Evolutionary conservation across 805 yeast species (phyloP), one percentile per base, ranked within the genome.

Genomic region (Sugiyamaella chiloensis): DNA sequence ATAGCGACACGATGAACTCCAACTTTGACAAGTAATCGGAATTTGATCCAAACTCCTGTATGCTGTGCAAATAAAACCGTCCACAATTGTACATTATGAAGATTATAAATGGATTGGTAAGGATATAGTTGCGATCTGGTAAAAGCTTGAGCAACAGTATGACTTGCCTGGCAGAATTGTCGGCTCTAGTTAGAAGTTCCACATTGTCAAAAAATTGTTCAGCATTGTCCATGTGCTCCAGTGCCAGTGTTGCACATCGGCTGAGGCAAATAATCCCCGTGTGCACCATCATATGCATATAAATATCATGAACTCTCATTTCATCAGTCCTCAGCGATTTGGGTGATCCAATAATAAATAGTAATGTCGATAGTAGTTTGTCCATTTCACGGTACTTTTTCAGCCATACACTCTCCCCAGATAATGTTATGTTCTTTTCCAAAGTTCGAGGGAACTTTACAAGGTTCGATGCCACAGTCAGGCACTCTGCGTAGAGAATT

Each of bases 351-450:
- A 34, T 34, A 34, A 34, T 34, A 34, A 34, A 34, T 34, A n/a
- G 37, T 34, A 34, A 19, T 5, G 37, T 34, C 12, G 37, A 34
- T 11, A 34, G 37, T 21, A 34, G 14, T 7, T 34, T 34, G 37
- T 34, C 37, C 37, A 34, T 34, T 19, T 34, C 37, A 12, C 37
- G 37, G 37, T 34, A 34, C 37, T 34, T 34, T 34, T 34, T 34
- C 37, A 34, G 14, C 37, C 37, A 34, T 7, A 34, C 20, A 16
- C 37, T 34, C 5, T 34, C 37, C 19, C 21, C 16, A 3, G 37
- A 34, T 12, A 34, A 21, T 5, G 21, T 34, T 12, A 34, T 34
- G 4, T 21, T 19, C 20, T 34, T 34, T 3, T 34, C 37, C 5
- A 21, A 12, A 5, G 37, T 5, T 4, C 37, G 37, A 4, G 37